Evolutionary conservation across 495 filamentous ascomycete genomes (phyloP), one percentile per base, ranked within the genome.

Genomic region (Penicillium parvum): DNA sequence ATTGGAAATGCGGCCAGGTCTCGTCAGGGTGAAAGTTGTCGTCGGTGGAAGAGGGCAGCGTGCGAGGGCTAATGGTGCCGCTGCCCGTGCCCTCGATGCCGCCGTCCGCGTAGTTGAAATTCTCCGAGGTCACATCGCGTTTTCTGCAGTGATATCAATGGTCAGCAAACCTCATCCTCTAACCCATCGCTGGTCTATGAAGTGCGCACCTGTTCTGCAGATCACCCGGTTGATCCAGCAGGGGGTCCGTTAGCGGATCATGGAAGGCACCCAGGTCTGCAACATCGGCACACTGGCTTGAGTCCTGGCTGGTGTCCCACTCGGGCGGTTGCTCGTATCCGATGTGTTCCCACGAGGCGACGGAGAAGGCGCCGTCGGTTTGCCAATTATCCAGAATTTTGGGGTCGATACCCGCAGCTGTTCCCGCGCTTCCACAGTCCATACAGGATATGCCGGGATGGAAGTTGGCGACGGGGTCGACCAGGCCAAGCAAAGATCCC

Each of bases 361-460:
- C 58, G 9, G 67, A 60, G 47, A 67, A 71, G 14, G 56, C 52
- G 35, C 58, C 50, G 39, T 69, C 61, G 9, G 60, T 58, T 63
- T 69, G 65, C 65, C 68, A 73, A 38, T 65, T 64, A 50, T 68
- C 65, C 32, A 73, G 60, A 34, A 71, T 70, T 57, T 71, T 73
- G 63, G 69, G 68, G 68, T 73, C 68, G 32, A 73, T 68, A 60
- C 67, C 68, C 68, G 67, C 61, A 64, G 63, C 62, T 37, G 63
- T 63, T 29, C 55, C 60, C 53, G 61, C 52, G 51, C 53, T 68
- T 65, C 58, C 63, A 55, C 58, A 59, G 67, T 73, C 69, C 69
- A 73, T 73, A 60, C 67, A 71, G 67, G 60, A 49, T 60, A 51
- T 21, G 33, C 40, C 23, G 39, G 43, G 14, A 42, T 20, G 43